These are phyloP conservation scores for Hymenoscyphus fructigenus DNA, from an alignment of 2,329 filamentous ascomycete species.

Conservation along the genomic window DNA sequence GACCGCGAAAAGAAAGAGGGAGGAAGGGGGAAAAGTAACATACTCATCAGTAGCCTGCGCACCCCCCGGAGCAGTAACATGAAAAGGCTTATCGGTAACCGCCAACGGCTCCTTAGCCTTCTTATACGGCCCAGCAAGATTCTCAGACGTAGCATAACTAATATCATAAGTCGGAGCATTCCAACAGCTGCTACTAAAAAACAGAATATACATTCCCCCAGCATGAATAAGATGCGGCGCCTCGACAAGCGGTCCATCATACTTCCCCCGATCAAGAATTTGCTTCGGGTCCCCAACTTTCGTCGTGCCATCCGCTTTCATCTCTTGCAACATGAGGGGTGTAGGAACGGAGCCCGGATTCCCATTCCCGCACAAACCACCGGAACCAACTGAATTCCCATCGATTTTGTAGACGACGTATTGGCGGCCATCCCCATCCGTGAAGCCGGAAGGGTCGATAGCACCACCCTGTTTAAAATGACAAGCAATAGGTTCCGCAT, in stretches of 20 bases:
- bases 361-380: not conserved
- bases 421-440: constrained; percentile 51
- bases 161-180: not conserved
- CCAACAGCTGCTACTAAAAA: not conserved
- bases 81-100: constrained; percentile 17
- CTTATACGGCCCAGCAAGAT: constrained; percentile 36
- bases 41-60: constrained; percentile 14
- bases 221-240: constrained; percentile 54
- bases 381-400: not conserved
- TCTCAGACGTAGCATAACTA: constrained; percentile 28
- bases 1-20: too few species aligned
- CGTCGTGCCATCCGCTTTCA: constrained; percentile 48
- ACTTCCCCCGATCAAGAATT: constrained; percentile 46
- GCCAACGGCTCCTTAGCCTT: constrained; percentile 13
- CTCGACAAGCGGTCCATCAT: constrained; percentile 58
- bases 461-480: constrained; percentile 54
- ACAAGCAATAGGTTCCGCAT: constrained; percentile 45
- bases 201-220: constrained; percentile 47
- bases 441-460: constrained; percentile 62
- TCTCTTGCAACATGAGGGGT: not conserved
- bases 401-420: constrained; percentile 53
- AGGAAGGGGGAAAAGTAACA: too few species aligned
- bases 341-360: not conserved
- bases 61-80: constrained; percentile 20
- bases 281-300: constrained; percentile 48